Base-by-base conservation (phyloP, 139 green algal species). In the Zygnema circumcarinatum region DNA sequence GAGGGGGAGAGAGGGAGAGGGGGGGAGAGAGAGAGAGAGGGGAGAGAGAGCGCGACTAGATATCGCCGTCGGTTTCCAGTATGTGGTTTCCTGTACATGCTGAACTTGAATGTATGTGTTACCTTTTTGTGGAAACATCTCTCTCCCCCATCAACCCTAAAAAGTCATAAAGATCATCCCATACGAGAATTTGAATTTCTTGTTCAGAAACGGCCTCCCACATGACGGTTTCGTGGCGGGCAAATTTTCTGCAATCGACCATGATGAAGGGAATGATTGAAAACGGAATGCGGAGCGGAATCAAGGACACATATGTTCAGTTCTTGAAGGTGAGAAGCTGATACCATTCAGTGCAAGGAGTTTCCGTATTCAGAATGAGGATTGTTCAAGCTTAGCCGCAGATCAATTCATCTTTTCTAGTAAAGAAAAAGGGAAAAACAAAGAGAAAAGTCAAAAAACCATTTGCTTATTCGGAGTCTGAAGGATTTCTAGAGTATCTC, bases 201-300 rank as follows among this genome's bases (percentile, higher is more conserved):
- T n/a, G n/a, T 39, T 3, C 69, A 78, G 69, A 78, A 41, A 80
- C 38, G n/a, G 62, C 32, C 25, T 83, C 38, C 31, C 81, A 80
- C 22, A 38, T 89, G 38, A 31, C 47, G 1, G 36, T 89, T 31
- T 90, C 85, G 21, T 90, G 79, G 79, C 7, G 16, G 31, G 38
- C 85, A 29, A 56, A 86, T 25, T 90, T 90, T 81, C 39, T 90
- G 42, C 85, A 90, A 40, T 87, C 54, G 38, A 90, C 85, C 38
- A 88, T 88, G 85, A 88, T 90, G 85, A 88, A 88, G 76, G 38
- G 78, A 42, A 88, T 90, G 79, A 90, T 90, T 25, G 85, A 90
- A 62, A 88, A 88, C 47, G 85, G 85, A 47, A 90, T 90, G 85
- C 36, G 79, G 2, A 56, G 33, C 0, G 85, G 85, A 0, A 89